Evolutionary conservation across 2,329 filamentous ascomycete species (phyloP).

Genomic region (Clonostachys chloroleuca): DNA sequence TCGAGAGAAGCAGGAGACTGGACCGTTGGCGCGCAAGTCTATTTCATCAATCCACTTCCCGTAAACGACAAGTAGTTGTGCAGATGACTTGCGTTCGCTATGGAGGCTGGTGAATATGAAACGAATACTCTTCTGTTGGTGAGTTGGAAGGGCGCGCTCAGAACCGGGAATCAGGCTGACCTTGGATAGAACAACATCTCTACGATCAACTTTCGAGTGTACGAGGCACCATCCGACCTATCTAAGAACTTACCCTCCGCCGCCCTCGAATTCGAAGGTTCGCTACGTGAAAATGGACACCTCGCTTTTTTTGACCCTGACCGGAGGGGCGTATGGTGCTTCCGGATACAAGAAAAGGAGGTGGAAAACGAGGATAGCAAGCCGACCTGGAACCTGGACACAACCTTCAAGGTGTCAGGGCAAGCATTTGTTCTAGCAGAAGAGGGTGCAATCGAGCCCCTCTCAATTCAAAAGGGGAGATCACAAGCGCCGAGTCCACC

Average conservation of each 20-base stretch:
- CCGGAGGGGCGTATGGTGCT: constrained; percentile 50
- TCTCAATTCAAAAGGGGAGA: constrained; percentile 39
- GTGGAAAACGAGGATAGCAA: constrained; percentile 14
- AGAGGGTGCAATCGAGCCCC: constrained; percentile 46
- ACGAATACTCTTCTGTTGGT: constrained; percentile 58
- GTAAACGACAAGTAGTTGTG: constrained; percentile 4
- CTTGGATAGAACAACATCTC: constrained; percentile 48
- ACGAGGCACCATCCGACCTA: constrained; percentile 41
- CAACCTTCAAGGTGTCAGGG: too few species aligned
- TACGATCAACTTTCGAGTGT: constrained; percentile 49
- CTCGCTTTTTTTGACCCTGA: constrained; percentile 47
- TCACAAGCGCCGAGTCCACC: constrained; percentile 16
- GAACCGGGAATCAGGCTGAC: constrained; percentile 6
- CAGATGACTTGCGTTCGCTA: constrained; percentile 37
- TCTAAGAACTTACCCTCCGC: constrained; percentile 37
- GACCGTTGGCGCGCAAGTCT: too few species aligned
- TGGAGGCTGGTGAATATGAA: constrained; percentile 61
- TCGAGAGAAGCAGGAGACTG: too few species aligned
- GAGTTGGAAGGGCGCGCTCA: constrained; percentile 15
- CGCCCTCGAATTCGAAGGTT: constrained; percentile 45
- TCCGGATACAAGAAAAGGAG: constrained; percentile 40
- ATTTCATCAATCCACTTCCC: too few species aligned
- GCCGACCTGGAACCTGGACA: constrained; percentile 17
- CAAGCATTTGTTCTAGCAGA: constrained; percentile 24
- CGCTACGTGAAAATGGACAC: constrained; percentile 45